phyloP scores from a whole-genome alignment of 2,329 filamentous ascomycete species.

The Curvularia sp. region DNA sequence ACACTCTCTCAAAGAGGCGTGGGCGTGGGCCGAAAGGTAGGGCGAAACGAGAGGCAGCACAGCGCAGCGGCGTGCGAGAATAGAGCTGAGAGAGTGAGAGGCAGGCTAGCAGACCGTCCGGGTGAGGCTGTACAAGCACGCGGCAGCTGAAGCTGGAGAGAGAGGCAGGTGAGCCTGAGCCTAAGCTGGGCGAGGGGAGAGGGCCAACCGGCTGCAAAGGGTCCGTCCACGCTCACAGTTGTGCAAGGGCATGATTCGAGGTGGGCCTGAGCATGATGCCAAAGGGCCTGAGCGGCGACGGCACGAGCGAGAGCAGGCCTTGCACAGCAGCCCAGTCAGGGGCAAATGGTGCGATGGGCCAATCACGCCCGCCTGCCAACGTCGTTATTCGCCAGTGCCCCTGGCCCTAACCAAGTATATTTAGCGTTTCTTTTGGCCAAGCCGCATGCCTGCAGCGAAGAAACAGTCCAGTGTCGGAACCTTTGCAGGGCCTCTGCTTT shows the following conservation, averaged over 20 bases:
- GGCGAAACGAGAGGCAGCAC: conserved; percentile 46
- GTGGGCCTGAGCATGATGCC: conserved; percentile 25
- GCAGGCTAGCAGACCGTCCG: conserved; percentile 12
- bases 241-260: conserved; percentile 33
- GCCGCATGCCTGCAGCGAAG: conserved; percentile 31
- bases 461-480: conserved; percentile 30
- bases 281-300: conserved; percentile 32
- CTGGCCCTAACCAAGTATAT: conserved; percentile 23
- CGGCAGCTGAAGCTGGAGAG: conserved; percentile 39
- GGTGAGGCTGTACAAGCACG: conserved; percentile 43
- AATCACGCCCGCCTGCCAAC: conserved; percentile 20
- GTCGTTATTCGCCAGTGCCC: conserved; percentile 24
- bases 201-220: conserved; percentile 28
- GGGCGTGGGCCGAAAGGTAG: conserved; percentile 20
- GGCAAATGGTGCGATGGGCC: conserved; percentile 29
- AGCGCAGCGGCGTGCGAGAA: conserved; percentile 44
- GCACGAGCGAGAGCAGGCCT: conserved; percentile 28
- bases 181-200: conserved; percentile 30
- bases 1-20: conserved; percentile 50
- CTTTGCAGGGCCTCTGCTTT: conserved; percentile 13
- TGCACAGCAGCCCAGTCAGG: conserved; percentile 27
- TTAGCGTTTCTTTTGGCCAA: conserved; percentile 21
- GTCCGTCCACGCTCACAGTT: conserved; percentile 29
- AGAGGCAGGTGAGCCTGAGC: conserved; percentile 28
- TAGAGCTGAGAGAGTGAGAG: conserved; percentile 9